These are phyloP conservation scores for Phaffia rhodozyma DNA, from an alignment of 1,284 basidiomycete genomes.

Conservation along the genomic window DNA sequence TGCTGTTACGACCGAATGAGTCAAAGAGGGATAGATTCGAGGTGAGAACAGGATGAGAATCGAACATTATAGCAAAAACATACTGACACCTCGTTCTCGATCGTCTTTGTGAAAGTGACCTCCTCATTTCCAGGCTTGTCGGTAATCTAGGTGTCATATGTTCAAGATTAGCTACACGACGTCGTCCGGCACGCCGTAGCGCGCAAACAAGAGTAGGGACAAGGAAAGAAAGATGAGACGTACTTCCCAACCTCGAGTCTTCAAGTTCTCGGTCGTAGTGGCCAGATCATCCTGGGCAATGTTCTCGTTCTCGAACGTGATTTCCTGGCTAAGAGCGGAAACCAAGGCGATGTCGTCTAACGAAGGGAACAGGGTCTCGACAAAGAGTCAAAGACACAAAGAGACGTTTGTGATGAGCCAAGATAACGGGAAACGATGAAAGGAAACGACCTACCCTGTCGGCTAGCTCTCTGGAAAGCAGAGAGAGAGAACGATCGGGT, in stretches of 20 bases:
- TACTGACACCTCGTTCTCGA: constrained; percentile 15
- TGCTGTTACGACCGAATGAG: neutral
- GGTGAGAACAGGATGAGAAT: neutral
- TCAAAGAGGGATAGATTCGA: neutral
- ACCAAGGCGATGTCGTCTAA: no score
- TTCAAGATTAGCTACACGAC: no score
- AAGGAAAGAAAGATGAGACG: neutral
- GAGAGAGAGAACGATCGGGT: no score
- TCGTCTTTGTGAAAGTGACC: constrained; percentile 13
- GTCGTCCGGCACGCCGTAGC: no score
- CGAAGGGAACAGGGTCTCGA: no score
- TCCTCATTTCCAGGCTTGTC: constrained; percentile 10
- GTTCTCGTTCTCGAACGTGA: constrained; percentile 34
- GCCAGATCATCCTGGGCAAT: neutral
- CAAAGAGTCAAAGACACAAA: no score
- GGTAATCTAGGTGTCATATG: neutral
- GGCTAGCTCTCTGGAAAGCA: no score
- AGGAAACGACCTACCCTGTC: no score
- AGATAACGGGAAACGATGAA: no score
- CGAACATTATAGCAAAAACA: neutral
- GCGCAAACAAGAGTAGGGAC: neutral
- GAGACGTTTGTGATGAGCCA: no score
- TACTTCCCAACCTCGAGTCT: constrained; percentile 6
- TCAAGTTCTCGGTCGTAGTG: neutral
- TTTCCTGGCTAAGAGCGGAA: constrained; percentile 32